Evolutionary conservation across 495 filamentous ascomycete species (phyloP), one percentile per base, ranked within the genome.

Genomic region (Letharia columbiana): DNA sequence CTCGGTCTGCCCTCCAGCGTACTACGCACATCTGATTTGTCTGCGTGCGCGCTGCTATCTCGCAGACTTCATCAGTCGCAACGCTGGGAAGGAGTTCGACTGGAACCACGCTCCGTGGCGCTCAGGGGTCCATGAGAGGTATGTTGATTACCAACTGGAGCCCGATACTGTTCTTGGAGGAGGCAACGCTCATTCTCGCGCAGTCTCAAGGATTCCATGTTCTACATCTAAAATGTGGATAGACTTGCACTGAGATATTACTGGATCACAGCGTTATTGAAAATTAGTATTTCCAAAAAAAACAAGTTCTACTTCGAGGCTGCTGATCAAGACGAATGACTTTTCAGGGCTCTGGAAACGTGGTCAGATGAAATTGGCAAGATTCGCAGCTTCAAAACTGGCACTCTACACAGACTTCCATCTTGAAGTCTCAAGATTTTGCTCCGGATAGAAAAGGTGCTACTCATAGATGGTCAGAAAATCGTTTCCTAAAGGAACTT

Each of bases 21-120:
- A 76, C 68, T 89, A 91, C 67, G 88, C 89, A 6, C 89, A 92
- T 70, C 74, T 87, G 37, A 80, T 87, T 28, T 89, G 86, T 68
- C 84, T 84, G 56, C 80, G 88, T 6, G 84, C 85, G 1, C 79
- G 88, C 5, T 79, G 82, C 49, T 88, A 90, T 67, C 74, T 87
- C 33, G 69, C 50, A 5, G 11, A 54, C 28, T 54, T 33, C 50
- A 15, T 54, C 23, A 54, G 11, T 5, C 23, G 11, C 50, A 33
- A 15, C 12, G 28, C 13, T 15, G 50, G 11, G 4, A 54, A 33
- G 9, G 50, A 33, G 28, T 54, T 13, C 28, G 28, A 54, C 28
- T 12, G 11, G 50, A 54, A 54, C 17, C 12, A 17, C 4, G 7
- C 50, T 12, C 50, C 50, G 15, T 54, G 50, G 50, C 50, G 11